Evolutionary conservation across 163 green algal genomes (phyloP), one percentile per base, ranked within the genome.

Genomic region (Trebouxia gelatinosa): DNA sequence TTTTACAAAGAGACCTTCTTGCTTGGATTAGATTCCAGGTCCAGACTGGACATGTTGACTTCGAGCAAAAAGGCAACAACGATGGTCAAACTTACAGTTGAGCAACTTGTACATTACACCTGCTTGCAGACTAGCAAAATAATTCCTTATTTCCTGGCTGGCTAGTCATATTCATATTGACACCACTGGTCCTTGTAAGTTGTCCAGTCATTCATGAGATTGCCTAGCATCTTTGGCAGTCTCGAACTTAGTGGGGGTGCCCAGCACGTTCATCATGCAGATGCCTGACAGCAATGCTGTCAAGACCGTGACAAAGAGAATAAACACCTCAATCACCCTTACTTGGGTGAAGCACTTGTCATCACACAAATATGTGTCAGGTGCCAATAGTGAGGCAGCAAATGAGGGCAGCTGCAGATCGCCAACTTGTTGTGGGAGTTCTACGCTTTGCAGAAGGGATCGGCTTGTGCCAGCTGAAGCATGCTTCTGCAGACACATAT

Each of bases 181-280:
- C n/a, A n/a, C n/a, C n/a, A n/a, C n/a, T n/a, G n/a, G n/a, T n/a
- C n/a, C n/a, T n/a, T n/a, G n/a, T n/a, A n/a, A n/a, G n/a, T n/a
- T n/a, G n/a, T n/a, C n/a, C n/a, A n/a, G n/a, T n/a, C n/a, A n/a
- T n/a, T n/a, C n/a, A n/a, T n/a, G n/a, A n/a, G n/a, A n/a, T n/a
- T n/a, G 70, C 29, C 50, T 65, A 26, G 54, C 40, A 31, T 82
- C 58, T 48, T 85, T 85, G 19, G 38, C 21, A 19, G 75, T 77
- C 46, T 85, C 80, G 67, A 85, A 85, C 2, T 57, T 51, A 23
- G 75, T 79, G n/a, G 80, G 80, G 6, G 75, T 79, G n/a, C 48
- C 68, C 59, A 85, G 28, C 0, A 71, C 66, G 38, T 81, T 35
- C 75, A 85, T n/a, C 68, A 81, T 80, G 34, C 58, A 79, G 2